Base-by-base conservation (phyloP, 1,139 yeast genomes). In the Pneumocystis wakefieldiae region DNA sequence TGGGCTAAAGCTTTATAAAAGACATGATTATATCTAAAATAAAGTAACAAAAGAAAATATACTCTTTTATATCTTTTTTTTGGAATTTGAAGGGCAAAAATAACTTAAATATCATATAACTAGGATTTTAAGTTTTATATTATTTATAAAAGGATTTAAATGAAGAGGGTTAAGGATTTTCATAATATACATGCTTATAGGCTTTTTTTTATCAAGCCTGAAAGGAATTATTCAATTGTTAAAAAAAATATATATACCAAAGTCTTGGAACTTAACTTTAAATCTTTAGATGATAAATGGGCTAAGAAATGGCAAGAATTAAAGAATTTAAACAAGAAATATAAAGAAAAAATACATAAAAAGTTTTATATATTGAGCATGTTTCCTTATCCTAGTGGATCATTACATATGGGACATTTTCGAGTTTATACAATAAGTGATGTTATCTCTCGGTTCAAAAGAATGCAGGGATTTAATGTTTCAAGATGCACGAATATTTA, bases 341-440 rank as follows among this genome's bases (percentile, higher is more conserved):
- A 35, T 24, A 48, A 28, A 32, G n/a, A 36, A 12, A 35, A 39
- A 4, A 35, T 2, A 37, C 29, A n/a, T n/a, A 39, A 57, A 19
- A 77, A 82, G 37, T 84, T 82, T 71, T 91, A 85, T 73, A 81
- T 87, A 28, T 76, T 91, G 58, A 80, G 95, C 0, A 88, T 88
- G 96, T 92, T 92, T 71, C 98, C 98, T 0, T 92, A 92, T 70
- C 98, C 98, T 0, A 88, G 96, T 0, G 98, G 98, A 0, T 78
- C 80, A 66, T 78, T 92, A 15, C 98, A 92, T 72, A 83, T 92
- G 81, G 98, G 98, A 0, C 98, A 92, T 74, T 78, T 90, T 48
- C 77, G 98, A 63, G 97, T 92, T 0, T 92, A 88, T 73, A 87
- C 96, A 0, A 89, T 92, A 58, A 84, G 92, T 70, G 98, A 92